Evolutionary conservation across 768 basidiomycete species (phyloP), one percentile per base, ranked within the genome.

Genomic region (Amanita brunnescens): DNA sequence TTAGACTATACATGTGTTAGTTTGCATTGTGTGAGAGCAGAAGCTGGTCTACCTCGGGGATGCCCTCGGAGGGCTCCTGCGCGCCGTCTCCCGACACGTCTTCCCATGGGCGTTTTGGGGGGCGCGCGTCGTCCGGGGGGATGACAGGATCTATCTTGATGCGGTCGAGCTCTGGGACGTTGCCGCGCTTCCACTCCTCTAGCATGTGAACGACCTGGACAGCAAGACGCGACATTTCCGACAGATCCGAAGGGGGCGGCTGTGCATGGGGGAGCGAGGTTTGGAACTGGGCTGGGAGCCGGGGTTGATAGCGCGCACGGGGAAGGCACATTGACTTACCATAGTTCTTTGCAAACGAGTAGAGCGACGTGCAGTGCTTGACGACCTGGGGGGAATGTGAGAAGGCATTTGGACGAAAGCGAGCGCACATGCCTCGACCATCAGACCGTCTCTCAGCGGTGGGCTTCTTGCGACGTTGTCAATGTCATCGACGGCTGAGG

Each of bases 91-190:
- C 70, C 21, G 75, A 72, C 64, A 80, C 68, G 54, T 87, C 87
- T 64, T 88, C 87, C 87, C 87, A 89, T 46, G 87, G 86, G 49
- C 87, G 65, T 60, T 88, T 90, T 14, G 84, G 86, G 2, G 81
- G 76, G 21, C 87, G 77, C 57, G 73, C 68, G 55, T 79, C 79
- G 9, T 40, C 63, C 20, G 64, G 49, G 8, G 63, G 43, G n/a
- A 20, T 24, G 21, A 23, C 21, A 9, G 20, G 14, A 55, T 62
- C 65, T 20, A 64, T 54, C 54, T 70, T 69, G 51, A 57, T 57
- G 33, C 64, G 62, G 30, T 72, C 70, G 5, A 57, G 58, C 40
- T 73, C 72, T 13, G 70, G 65, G 18, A 63, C 52, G 40, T 71
- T 68, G 43, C 76, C 54, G 13, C 77, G 70, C 33, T 77, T 69